These are phyloP conservation scores for Psilocybe sp. DNA, from an alignment of 768 basidiomycete genomes.

Conservation along the genomic window DNA sequence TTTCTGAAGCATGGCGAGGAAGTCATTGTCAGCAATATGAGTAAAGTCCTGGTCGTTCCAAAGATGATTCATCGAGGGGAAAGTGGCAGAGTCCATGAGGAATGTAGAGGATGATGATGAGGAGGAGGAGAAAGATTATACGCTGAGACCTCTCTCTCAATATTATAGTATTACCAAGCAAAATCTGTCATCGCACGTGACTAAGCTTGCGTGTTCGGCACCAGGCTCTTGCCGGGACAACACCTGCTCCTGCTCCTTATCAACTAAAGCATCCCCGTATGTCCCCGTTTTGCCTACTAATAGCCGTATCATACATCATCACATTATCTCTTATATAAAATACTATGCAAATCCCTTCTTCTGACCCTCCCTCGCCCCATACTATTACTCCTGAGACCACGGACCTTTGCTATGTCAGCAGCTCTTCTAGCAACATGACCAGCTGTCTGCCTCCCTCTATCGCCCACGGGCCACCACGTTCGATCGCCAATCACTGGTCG, in stretches of 20 bases:
- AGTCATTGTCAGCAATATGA: conserved; percentile 71
- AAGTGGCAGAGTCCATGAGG: conserved; percentile 45
- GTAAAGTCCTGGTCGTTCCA: conserved; percentile 68
- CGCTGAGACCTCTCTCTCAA: neutral
- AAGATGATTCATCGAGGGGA: conserved; percentile 44
- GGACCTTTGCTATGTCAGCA: no score
- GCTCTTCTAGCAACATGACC: no score
- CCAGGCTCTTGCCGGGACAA: neutral
- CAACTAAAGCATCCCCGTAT: no score
- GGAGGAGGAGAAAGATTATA: neutral
- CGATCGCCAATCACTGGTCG: no score
- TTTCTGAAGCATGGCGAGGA: conserved; percentile 73
- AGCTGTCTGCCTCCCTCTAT: no score
- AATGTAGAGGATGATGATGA: conserved; percentile 6
- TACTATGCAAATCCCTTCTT: no score
- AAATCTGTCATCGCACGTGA: conserved; percentile 7
- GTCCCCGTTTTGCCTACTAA: no score
- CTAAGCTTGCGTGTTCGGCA: conserved; percentile 7
- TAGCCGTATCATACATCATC: no score
- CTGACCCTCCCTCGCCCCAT: no score
- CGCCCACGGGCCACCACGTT: no score
- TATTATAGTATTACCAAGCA: conserved; percentile 18
- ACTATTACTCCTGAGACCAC: no score
- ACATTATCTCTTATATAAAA: no score
- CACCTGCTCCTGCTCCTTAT: neutral